A percentile compares a stretch with the other conserved stretches of the same genome.
Conservation (phyloP, 805 yeast genomes). For the Nakazawaea populi region DNA sequence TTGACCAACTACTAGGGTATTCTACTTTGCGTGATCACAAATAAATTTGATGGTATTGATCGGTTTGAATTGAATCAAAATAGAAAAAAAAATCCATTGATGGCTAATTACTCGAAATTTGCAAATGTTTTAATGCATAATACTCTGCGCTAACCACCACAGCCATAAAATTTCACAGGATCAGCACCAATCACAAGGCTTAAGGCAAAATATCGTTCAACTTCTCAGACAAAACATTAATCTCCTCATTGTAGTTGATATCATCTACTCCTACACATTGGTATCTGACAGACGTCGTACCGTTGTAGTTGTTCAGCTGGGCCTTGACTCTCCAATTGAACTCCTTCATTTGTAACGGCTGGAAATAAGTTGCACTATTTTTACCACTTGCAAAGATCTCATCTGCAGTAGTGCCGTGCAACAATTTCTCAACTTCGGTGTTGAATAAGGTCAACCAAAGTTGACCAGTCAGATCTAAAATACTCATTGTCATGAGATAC, state of each 20-base stretch:
- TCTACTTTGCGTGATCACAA: too few relatives aligned
- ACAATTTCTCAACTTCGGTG: constrained; percentile 65
- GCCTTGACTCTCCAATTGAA: constrained; percentile 75
- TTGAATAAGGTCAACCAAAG: constrained; percentile 86
- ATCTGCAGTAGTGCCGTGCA: constrained; percentile 60
- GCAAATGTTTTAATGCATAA: too few relatives aligned
- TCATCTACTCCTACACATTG: constrained; percentile 50
- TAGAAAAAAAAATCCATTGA: too few relatives aligned
- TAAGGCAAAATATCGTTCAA: constrained; percentile 30
- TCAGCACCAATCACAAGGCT: constrained; percentile 1
- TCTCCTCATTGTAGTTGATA: constrained; percentile 54
- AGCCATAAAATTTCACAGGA: background rate
- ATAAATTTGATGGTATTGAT: too few relatives aligned
- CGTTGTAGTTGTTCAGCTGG: constrained; percentile 78
- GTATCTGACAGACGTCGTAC: constrained; percentile 68
- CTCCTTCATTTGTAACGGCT: constrained; percentile 55
- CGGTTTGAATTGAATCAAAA: background rate
- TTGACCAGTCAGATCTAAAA: constrained; percentile 79
- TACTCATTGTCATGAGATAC: constrained; percentile 68
- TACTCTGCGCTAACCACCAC: too few relatives aligned
- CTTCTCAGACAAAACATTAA: constrained; percentile 46
- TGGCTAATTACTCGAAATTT: too few relatives aligned
- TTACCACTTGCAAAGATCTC: constrained; percentile 43
- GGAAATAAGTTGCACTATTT: constrained; percentile 35
- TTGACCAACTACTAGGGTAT: constrained; percentile 31